phyloP scores from a whole-genome alignment of 1,284 basidiomycete species.

The Hymenochaete sp. region DNA sequence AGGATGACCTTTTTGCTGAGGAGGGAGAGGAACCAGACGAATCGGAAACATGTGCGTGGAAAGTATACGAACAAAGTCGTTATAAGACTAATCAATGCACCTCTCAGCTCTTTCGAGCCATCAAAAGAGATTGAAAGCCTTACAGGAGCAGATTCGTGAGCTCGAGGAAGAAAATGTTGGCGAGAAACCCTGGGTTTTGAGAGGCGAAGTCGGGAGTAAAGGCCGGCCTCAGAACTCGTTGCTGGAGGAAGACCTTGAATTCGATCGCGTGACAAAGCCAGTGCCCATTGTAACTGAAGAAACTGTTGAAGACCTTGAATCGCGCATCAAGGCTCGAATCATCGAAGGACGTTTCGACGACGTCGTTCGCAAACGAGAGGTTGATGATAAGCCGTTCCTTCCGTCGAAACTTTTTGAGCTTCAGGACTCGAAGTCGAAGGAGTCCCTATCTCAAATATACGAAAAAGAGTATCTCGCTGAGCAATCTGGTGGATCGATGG shows the following conservation, averaged over 20 bases:
- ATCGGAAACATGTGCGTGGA: conserved; percentile 28
- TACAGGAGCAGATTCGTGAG: conserved; percentile 59
- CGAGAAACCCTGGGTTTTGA: conserved; percentile 80
- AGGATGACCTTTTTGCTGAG: conserved; percentile 63
- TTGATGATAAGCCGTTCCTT: conserved; percentile 83
- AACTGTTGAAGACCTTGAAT: conserved; percentile 75
- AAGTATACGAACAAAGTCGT: not conserved
- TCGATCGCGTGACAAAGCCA: conserved; percentile 82
- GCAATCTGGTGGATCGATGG: conserved; percentile 45
- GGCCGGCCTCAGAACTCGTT: conserved; percentile 86
- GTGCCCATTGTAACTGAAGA: conserved; percentile 91
- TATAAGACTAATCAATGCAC: not conserved
- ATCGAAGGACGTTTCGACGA: conserved; percentile 86
- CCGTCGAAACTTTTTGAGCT: conserved; percentile 87
- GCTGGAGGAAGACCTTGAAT: conserved; percentile 92
- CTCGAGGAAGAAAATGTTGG: conserved; percentile 67
- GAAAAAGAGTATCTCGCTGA: conserved; percentile 83
- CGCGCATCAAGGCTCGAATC: conserved; percentile 87
- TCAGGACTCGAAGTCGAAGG: conserved; percentile 78
- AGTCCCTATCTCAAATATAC: conserved; percentile 93
- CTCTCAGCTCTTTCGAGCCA: conserved; percentile 43
- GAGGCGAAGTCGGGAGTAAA: conserved; percentile 83
- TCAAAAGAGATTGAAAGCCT: conserved; percentile 50
- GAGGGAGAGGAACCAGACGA: conserved; percentile 35
- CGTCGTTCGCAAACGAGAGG: conserved; percentile 70